A percentile compares a stretch with the other conserved stretches of the same genome.
phyloP scores from a whole-genome alignment of 805 yeast species.

The Priceomyces carsonii region DNA sequence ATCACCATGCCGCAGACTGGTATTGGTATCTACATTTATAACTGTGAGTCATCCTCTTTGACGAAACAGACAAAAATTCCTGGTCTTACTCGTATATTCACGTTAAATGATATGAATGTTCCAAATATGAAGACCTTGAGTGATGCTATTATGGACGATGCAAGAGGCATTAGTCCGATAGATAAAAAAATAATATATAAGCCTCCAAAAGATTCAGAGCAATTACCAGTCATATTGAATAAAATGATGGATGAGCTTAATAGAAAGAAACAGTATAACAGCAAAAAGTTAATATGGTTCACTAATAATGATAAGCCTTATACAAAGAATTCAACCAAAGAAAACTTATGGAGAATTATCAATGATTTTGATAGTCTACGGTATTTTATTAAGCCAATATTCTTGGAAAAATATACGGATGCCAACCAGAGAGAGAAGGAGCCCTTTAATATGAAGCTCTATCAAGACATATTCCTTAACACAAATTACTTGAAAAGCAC shows the following conservation, averaged over 20 bases:
- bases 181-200: conserved; percentile 3
- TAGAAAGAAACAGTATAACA: conserved; percentile 47
- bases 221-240: conserved; percentile 44
- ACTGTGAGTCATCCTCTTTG: conserved; percentile 38
- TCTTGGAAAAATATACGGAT: conserved; percentile 38
- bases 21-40: conserved; percentile 69
- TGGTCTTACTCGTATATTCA: conserved; percentile 52
- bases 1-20: conserved; percentile 69
- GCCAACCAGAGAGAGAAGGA: conserved; percentile 18
- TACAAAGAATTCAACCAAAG: conserved; percentile 42
- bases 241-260: conserved; percentile 57
- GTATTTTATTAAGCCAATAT: conserved; percentile 63
- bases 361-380: conserved; percentile 57
- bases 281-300: conserved; percentile 64
- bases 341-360: conserved; percentile 54
- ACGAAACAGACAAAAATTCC: conserved; percentile 24
- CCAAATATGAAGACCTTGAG: conserved; percentile 57
- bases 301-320: conserved; percentile 77
- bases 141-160: conserved; percentile 49
- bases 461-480: conserved; percentile 56
- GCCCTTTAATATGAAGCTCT: conserved; percentile 43
- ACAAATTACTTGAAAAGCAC: conserved; percentile 41
- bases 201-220: conserved; percentile 10
- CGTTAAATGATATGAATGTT: conserved; percentile 55
- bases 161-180: conserved; percentile 7